phyloP scores from a whole-genome alignment of 805 yeast species.

The Ogataea ramenticola region DNA sequence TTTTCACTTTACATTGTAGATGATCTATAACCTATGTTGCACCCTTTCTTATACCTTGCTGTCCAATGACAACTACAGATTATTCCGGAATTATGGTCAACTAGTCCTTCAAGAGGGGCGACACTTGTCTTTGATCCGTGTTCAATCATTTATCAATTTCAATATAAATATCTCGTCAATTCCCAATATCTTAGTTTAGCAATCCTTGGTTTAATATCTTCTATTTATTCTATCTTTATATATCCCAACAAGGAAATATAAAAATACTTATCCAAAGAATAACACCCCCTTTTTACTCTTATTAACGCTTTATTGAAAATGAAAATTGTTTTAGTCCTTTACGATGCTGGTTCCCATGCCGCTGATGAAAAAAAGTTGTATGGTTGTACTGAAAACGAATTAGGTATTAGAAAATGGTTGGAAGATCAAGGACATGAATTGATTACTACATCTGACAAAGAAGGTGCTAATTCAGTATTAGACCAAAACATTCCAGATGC shows the following conservation, averaged over 20 bases:
- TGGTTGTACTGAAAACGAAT: conserved; percentile 70
- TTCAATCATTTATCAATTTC: too few relatives aligned
- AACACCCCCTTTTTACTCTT: too few relatives aligned
- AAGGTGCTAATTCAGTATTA: conserved; percentile 48
- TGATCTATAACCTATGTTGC: too few relatives aligned
- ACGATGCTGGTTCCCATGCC: conserved; percentile 54
- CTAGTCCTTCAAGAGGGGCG: too few relatives aligned
- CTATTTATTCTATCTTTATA: too few relatives aligned
- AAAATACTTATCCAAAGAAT: too few relatives aligned
- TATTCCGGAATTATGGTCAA: neutral
- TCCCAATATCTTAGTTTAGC: neutral
- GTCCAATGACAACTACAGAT: neutral
- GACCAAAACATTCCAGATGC: conserved; percentile 66
- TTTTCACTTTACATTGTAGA: too few relatives aligned
- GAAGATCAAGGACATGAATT: conserved; percentile 61
- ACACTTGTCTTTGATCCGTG: neutral
- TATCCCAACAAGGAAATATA: too few relatives aligned
- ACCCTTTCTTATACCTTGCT: too few relatives aligned
- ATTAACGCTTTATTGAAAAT: conserved; percentile 4
- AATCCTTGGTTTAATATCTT: too few relatives aligned
- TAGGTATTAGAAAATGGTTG: conserved; percentile 61
- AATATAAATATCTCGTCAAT: neutral
- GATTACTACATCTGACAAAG: conserved; percentile 63
- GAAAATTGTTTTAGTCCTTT: conserved; percentile 50
- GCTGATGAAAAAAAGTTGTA: conserved; percentile 50